Percentiles rank a stretch among this genome's conserved stretches.
Conservation (phyloP, 768 basidiomycete species). For the Mycena galericulata region DNA sequence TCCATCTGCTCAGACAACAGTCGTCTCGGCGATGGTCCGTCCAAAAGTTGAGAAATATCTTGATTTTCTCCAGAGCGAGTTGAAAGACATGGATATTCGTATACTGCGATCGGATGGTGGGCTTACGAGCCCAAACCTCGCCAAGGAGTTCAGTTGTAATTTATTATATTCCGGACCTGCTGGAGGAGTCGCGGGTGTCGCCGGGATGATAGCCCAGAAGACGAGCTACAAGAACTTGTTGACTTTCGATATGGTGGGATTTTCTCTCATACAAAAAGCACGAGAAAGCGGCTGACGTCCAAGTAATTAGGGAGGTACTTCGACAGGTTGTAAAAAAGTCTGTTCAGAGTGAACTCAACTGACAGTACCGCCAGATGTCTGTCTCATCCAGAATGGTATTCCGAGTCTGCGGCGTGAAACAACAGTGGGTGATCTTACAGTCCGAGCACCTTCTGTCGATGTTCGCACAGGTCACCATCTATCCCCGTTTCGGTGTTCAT, state of each 20-base stretch:
- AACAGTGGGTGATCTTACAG: constrained; percentile 42
- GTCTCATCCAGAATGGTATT: constrained; percentile 44
- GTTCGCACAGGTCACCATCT: constrained; percentile 31
- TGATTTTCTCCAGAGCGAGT: constrained; percentile 36
- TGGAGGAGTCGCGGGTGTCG: constrained; percentile 44
- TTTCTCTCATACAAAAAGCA: too few species aligned
- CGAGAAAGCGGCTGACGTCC: neutral
- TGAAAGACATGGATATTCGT: constrained; percentile 37
- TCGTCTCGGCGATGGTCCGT: constrained; percentile 45
- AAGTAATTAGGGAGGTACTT: constrained; percentile 39
- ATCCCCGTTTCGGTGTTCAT: neutral
- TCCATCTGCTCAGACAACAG: constrained; percentile 35
- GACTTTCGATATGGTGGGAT: constrained; percentile 43
- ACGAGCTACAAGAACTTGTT: constrained; percentile 40
- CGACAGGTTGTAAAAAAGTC: constrained; percentile 33
- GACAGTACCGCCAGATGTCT: constrained; percentile 34
- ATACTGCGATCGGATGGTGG: constrained; percentile 45
- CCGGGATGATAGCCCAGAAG: constrained; percentile 30
- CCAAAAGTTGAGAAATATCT: constrained; percentile 42
- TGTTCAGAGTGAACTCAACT: neutral
- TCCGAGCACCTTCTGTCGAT: constrained; percentile 44
- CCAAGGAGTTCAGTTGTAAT: constrained; percentile 43
- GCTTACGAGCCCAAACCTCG: constrained; percentile 37
- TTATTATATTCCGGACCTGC: constrained; percentile 44
- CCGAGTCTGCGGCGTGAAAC: constrained; percentile 43